Percentiles rank a stretch among this genome's conserved stretches.
Evolutionary conservation across 345 rosid genomes (phyloP).

Genomic region (Eucalyptus cloeziana): DNA sequence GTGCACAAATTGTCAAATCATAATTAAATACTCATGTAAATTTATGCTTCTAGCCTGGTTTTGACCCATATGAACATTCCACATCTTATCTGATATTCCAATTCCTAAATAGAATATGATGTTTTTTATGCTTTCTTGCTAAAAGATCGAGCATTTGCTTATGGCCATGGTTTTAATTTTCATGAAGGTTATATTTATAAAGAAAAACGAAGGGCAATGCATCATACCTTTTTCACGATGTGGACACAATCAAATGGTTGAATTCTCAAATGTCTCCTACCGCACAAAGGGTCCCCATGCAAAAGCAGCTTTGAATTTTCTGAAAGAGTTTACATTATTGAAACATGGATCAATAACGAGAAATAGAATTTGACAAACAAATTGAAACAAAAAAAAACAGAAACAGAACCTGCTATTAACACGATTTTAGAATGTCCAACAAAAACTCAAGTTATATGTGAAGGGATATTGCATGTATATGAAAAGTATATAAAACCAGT

Average conservation of each 20-base stretch:
- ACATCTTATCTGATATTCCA: background rate
- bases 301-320: background rate
- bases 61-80: background rate
- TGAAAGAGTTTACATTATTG: background rate
- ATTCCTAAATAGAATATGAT: background rate
- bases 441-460: too few species aligned
- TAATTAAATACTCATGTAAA: background rate
- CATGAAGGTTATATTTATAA: too few species aligned
- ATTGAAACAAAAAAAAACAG: too few species aligned
- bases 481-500: background rate
- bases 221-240: background rate
- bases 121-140: background rate
- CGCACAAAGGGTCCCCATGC: background rate
- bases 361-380: too few species aligned
- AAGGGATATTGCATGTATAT: too few species aligned
- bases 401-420: too few species aligned
- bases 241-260: background rate
- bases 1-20: background rate
- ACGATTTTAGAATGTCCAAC: too few species aligned
- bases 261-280: background rate
- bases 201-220: background rate
- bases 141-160: background rate
- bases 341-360: too few species aligned
- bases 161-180: background rate
- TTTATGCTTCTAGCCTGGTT: background rate